Conservation (phyloP, 495 filamentous ascomycete genomes). For the Filosporella fistucella region DNA sequence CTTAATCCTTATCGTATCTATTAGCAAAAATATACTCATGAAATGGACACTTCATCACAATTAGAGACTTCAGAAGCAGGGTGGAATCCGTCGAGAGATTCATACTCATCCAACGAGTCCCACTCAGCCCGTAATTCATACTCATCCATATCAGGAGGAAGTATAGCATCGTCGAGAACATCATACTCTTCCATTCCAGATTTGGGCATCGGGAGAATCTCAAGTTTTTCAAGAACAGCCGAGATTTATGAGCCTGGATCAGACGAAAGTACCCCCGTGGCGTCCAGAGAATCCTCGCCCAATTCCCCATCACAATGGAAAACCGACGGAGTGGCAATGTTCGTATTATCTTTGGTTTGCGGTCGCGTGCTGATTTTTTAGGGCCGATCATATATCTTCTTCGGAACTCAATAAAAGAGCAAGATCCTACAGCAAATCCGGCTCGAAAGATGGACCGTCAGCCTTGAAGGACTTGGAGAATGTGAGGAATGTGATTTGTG, state of each 20-base stretch:
- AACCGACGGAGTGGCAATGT: too few species aligned
- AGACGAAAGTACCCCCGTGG: neutral
- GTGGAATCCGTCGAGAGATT: conserved; percentile 1
- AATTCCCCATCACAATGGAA: conserved; percentile 11
- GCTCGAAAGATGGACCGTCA: conserved; percentile 2
- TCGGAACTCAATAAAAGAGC: too few species aligned
- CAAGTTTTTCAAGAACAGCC: conserved; percentile 12
- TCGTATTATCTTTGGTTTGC: too few species aligned
- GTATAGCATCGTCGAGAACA: neutral
- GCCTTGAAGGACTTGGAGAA: conserved; percentile 7
- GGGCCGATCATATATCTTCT: neutral
- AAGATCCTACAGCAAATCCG: neutral
- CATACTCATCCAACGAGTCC: conserved; percentile 12
- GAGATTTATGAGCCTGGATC: conserved; percentile 1
- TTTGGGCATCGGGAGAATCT: too few species aligned
- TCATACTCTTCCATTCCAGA: conserved; percentile 11
- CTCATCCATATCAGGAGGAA: conserved; percentile 1
- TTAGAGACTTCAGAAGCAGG: conserved; percentile 3
- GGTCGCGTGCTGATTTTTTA: too few species aligned
- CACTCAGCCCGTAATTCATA: conserved; percentile 8
- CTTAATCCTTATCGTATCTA: too few species aligned
- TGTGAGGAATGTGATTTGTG: conserved; percentile 9
- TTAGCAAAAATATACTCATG: too few species aligned
- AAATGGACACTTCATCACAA: conserved; percentile 8
- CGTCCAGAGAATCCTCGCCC: conserved; percentile 2